Evolutionary conservation across 1,139 yeast genomes (phyloP), one percentile per base, ranked within the genome.

Genomic region (Suhomyces wounanorum): DNA sequence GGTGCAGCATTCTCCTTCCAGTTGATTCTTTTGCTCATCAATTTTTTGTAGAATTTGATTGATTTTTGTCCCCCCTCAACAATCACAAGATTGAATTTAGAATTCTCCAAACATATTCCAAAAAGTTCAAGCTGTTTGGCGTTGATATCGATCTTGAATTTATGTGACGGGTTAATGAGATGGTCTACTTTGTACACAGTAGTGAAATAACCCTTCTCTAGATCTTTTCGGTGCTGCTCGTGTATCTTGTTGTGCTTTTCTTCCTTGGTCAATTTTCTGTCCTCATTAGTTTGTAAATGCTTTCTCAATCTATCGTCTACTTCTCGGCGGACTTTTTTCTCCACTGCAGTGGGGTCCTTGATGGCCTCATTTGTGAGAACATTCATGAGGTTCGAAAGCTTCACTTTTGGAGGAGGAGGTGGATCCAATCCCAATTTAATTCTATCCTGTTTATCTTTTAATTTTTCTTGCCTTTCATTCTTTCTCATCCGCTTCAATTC

Each of bases 371-470:
- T 85, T 3, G 97, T 89, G 45, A 87, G 74, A 0, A 90, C 96
- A 58, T 81, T 86, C 91, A 89, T 88, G 65, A 92, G 77, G 63
- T 92, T 94, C 43, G 86, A 82, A 48, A 90, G 72, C 60, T 86
- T 89, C 30, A 92, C 89, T 66, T 92, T 94, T 2, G 97, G 96
- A 7, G 87, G 87, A 0, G 97, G 97, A 2, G 96, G 88, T 0
- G 96, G 87, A 46, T 86, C 91, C 23, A 92, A 70, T 0, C 99
- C 99, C 6, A 89, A 71, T 54, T 84, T 79, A 28, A 92, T 85
- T 45, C 89, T 74, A 59, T 90, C 95, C 62, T 89, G 96, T 54
- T 80, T 78, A 45, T 85, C 94, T 60, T 86, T 84, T 53, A 83
- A 82, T 51, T 70, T 75, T 47, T 79, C 78, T 45, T 84, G 83